Conservation (phyloP, 768 basidiomycete genomes). For the Rubroboletus satanas region DNA sequence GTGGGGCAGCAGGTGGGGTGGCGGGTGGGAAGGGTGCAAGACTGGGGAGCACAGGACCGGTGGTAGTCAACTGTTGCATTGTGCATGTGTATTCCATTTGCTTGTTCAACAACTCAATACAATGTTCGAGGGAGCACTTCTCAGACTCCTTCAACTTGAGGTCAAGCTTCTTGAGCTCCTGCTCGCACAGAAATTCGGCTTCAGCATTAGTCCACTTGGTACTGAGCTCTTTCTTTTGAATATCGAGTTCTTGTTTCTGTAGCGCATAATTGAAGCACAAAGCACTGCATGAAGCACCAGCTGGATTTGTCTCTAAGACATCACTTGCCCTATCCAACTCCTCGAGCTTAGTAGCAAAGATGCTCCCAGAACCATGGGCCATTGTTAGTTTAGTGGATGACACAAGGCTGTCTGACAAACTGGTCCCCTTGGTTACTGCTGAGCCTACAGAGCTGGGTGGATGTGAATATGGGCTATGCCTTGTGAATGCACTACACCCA, state of each 20-base stretch:
- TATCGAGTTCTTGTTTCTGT: neutral
- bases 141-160: neutral
- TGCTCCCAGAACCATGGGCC: neutral
- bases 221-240: neutral
- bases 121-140: neutral
- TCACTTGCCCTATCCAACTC: constrained; percentile 1
- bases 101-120: neutral
- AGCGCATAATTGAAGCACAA: neutral
- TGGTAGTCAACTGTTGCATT: neutral
- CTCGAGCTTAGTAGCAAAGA: neutral
- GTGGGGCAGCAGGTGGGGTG: no score
- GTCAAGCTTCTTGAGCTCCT: neutral
- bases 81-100: neutral
- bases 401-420: neutral
- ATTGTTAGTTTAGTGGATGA: neutral
- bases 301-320: neutral
- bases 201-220: neutral
- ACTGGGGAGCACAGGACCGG: no score
- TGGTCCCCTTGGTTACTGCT: neutral
- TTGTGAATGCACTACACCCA: neutral
- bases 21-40: no score
- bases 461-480: neutral
- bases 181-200: neutral
- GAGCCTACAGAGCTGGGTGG: neutral
- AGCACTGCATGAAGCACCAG: neutral